phyloP scores from a whole-genome alignment of 805 yeast species.

The Cyberlindnera amylophila region DNA sequence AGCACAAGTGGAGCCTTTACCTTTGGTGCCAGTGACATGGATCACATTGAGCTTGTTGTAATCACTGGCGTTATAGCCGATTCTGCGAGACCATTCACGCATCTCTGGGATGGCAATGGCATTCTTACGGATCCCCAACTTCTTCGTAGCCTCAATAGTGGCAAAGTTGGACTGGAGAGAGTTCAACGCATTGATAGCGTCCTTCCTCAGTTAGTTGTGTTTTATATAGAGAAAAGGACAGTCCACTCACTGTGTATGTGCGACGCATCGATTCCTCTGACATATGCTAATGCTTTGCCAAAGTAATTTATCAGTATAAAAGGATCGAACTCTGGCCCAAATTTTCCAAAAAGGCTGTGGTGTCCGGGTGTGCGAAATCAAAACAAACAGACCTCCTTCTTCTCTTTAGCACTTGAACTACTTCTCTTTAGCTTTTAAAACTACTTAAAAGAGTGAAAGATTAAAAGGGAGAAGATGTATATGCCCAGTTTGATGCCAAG shows the following conservation, averaged over 20 bases:
- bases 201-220: constrained; percentile 31
- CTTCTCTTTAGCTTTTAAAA: too few relatives aligned
- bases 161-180: constrained; percentile 89
- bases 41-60: constrained; percentile 73
- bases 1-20: constrained; percentile 97
- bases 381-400: too few relatives aligned
- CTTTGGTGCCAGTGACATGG: constrained; percentile 97
- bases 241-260: constrained; percentile 14
- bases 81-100: constrained; percentile 70
- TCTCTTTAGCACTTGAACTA: too few relatives aligned
- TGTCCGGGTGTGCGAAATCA: not conserved
- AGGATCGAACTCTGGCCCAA: too few relatives aligned
- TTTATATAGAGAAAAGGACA: not conserved
- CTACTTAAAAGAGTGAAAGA: too few relatives aligned
- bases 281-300: too few relatives aligned
- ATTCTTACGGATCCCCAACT: constrained; percentile 58
- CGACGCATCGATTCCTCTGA: constrained; percentile 14
- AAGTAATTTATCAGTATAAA: too few relatives aligned
- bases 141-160: constrained; percentile 76
- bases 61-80: constrained; percentile 63
- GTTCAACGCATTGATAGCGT: constrained; percentile 83
- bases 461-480: too few relatives aligned
- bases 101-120: constrained; percentile 79
- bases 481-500: constrained; percentile 44
- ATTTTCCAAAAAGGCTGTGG: too few relatives aligned